Conservation (phyloP, 768 basidiomycete species). For the Kwoniella sp. region DNA sequence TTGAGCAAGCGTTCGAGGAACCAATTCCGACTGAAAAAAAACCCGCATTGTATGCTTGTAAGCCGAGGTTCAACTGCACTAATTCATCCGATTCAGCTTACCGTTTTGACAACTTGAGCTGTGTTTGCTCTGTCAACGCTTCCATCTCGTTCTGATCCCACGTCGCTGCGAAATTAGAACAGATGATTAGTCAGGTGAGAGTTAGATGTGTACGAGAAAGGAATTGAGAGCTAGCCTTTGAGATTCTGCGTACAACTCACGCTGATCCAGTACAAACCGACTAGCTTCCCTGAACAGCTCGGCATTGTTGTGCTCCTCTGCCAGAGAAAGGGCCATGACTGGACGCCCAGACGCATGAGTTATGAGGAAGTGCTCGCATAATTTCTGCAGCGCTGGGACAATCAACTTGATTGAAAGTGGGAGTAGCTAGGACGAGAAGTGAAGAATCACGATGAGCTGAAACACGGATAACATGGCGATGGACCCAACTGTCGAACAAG, state of each 20-base stretch:
- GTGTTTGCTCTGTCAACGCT: constrained; percentile 71
- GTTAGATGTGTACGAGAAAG: too few species aligned
- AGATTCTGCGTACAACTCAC: too few species aligned
- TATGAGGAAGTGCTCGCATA: constrained; percentile 83
- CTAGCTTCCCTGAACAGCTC: constrained; percentile 77
- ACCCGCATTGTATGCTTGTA: too few species aligned
- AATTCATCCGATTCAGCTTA: constrained; percentile 1
- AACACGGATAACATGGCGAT: too few species aligned
- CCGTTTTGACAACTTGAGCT: constrained; percentile 82
- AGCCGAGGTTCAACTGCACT: not conserved
- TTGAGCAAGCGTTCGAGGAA: constrained; percentile 93
- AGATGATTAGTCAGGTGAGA: not conserved
- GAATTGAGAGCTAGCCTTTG: too few species aligned
- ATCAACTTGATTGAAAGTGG: constrained; percentile 88
- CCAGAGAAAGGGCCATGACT: constrained; percentile 88
- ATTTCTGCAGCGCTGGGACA: constrained; percentile 74
- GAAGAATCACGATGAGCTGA: not conserved
- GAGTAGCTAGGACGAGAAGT: constrained; percentile 58
- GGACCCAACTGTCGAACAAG: too few species aligned
- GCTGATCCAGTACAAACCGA: constrained; percentile 87
- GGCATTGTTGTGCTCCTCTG: constrained; percentile 78
- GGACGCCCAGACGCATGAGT: constrained; percentile 90
- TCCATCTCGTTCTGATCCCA: constrained; percentile 50
- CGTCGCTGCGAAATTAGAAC: constrained; percentile 31
- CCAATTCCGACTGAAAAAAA: constrained; percentile 74